phyloP scores from a whole-genome alignment of 106 monocot species.

The Allium cepa region DNA sequence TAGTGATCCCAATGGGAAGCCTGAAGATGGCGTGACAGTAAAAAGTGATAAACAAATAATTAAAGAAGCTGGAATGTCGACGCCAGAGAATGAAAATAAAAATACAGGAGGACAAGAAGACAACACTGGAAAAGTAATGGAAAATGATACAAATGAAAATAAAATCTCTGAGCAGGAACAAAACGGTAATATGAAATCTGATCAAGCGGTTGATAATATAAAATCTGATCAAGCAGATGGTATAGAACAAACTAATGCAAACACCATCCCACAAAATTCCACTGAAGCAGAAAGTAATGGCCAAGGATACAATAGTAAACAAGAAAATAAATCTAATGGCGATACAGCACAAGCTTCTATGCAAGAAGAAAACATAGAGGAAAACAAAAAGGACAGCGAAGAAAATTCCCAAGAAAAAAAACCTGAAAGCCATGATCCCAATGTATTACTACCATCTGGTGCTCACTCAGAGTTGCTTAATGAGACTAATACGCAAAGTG shows the following conservation, averaged over 20 bases:
- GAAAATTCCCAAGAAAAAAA: slow-evolving; percentile 17
- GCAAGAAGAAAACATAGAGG: slow-evolving; percentile 21
- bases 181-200: neutral
- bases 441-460: slow-evolving; percentile 48
- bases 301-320: slow-evolving; percentile 24
- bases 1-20: slow-evolving; percentile 35
- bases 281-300: neutral
- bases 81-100: neutral
- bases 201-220: slow-evolving; percentile 14
- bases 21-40: slow-evolving; percentile 8
- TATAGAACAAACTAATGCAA: slow-evolving; percentile 16
- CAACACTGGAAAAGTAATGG: slow-evolving; percentile 5
- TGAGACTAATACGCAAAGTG: slow-evolving; percentile 57
- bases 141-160: slow-evolving; percentile 9
- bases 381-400: slow-evolving; percentile 19
- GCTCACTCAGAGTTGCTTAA: slow-evolving; percentile 76
- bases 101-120: slow-evolving; percentile 1
- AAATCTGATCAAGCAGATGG: slow-evolving; percentile 13
- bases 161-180: slow-evolving; percentile 8
- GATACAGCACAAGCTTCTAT: slow-evolving; percentile 9
- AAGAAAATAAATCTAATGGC: slow-evolving; percentile 12
- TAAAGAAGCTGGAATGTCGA: slow-evolving; percentile 3
- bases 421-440: slow-evolving; percentile 12
- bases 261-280: neutral
- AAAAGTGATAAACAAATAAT: slow-evolving; percentile 6